These are phyloP conservation scores for Camelina sativa DNA, from an alignment of 345 rosid species.

Conservation along the genomic window DNA sequence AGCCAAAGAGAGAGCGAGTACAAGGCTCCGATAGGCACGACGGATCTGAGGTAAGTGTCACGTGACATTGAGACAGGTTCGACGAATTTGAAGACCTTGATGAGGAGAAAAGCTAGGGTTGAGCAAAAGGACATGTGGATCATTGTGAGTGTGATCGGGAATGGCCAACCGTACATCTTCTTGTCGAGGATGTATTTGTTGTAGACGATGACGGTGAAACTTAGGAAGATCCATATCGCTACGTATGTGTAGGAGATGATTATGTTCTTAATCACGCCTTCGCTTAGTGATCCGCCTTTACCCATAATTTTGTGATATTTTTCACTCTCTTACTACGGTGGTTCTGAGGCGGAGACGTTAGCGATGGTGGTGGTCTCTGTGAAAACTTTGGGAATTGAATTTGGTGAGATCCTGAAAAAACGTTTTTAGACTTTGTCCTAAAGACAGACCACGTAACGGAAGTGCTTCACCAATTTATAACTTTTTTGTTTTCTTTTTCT, in stretches of 20 bases:
- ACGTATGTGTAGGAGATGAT: slow-evolving; percentile 92
- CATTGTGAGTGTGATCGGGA: slow-evolving; percentile 93
- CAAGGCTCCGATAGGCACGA: slow-evolving; percentile 90
- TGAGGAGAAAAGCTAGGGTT: slow-evolving; percentile 76
- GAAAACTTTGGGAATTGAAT: slow-evolving; percentile 10
- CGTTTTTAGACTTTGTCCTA: slow-evolving; percentile 20
- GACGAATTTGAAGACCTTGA: slow-evolving; percentile 88
- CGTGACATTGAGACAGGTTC: slow-evolving; percentile 92
- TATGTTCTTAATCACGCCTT: slow-evolving; percentile 79
- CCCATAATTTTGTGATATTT: slow-evolving; percentile 53
- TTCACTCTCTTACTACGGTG: slow-evolving; percentile 16
- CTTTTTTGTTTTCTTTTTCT: background rate
- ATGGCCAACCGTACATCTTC: slow-evolving; percentile 97
- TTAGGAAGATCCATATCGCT: slow-evolving; percentile 94
- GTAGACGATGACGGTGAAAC: slow-evolving; percentile 97
- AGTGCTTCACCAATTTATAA: slow-evolving; percentile 27
- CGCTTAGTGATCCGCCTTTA: slow-evolving; percentile 87
- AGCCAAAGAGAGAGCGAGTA: slow-evolving; percentile 92
- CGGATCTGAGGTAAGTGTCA: slow-evolving; percentile 76
- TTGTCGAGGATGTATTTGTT: slow-evolving; percentile 97
- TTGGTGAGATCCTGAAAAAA: slow-evolving; percentile 38
- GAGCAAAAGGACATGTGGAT: slow-evolving; percentile 98
- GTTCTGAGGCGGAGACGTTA: slow-evolving; percentile 34
- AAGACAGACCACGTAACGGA: slow-evolving; percentile 34
- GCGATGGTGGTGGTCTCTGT: background rate